Percentiles rank a stretch among this genome's conserved stretches.
These are phyloP conservation scores for Nakataea oryzae DNA, from an alignment of 2,329 filamentous ascomycete species.

Conservation along the genomic window DNA sequence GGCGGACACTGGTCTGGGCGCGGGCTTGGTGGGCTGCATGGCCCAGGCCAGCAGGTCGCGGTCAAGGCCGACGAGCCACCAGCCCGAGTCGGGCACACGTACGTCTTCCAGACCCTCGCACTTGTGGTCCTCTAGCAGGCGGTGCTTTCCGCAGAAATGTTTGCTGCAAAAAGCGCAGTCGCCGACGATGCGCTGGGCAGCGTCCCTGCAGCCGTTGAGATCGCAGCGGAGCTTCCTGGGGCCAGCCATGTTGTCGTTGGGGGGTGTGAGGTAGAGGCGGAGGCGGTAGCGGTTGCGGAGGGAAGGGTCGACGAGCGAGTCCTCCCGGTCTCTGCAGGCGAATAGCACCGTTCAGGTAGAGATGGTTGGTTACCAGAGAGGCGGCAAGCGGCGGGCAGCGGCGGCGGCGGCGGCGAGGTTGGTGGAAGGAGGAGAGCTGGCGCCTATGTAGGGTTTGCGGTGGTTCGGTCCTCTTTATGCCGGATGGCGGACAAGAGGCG, in stretches of 20 bases:
- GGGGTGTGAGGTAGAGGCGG: not conserved
- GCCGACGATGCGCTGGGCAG: slow-evolving; percentile 85
- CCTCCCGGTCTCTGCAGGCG: not conserved
- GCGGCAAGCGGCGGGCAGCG: not conserved
- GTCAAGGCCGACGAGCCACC: slow-evolving; percentile 15
- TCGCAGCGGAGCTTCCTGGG: slow-evolving; percentile 63
- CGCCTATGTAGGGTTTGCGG: not conserved
- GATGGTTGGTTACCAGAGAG: not conserved
- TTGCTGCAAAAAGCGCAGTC: slow-evolving; percentile 93
- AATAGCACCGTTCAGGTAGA: not conserved
- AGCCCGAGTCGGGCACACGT: slow-evolving; percentile 27
- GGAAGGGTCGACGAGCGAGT: not conserved
- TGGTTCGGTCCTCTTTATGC: not conserved
- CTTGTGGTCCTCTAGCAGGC: slow-evolving; percentile 87
- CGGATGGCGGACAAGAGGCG: not conserved
- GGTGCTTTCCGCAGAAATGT: slow-evolving; percentile 90
- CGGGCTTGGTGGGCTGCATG: not conserved
- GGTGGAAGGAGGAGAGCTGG: not conserved
- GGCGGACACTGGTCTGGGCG: not conserved
- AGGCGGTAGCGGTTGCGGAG: too few relatives aligned
- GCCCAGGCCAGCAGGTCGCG: slow-evolving; percentile 15
- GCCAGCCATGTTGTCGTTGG: not conserved
- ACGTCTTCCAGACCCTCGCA: slow-evolving; percentile 86
- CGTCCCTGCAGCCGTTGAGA: slow-evolving; percentile 80
- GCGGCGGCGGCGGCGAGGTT: not conserved